Percentiles rank a stretch among this genome's conserved stretches.
Evolutionary conservation across 2,329 filamentous ascomycete species (phyloP).

Genomic region (Lasiodiplodia citricola): DNA sequence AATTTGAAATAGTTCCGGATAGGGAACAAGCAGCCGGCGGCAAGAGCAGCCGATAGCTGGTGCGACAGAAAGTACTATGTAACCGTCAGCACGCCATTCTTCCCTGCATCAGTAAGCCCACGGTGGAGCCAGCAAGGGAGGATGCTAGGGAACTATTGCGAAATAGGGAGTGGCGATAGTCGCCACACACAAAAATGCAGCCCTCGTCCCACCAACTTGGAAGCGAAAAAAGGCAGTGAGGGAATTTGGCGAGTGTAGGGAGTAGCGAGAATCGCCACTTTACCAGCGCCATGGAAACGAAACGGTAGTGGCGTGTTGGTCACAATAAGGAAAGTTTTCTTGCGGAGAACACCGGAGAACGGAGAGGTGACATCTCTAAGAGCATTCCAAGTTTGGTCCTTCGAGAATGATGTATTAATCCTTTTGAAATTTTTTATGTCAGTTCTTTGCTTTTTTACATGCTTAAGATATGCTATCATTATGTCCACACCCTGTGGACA

Average conservation of each 20-base stretch:
- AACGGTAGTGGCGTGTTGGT: background rate
- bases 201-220: background rate
- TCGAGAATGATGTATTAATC: background rate
- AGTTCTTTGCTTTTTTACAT: background rate
- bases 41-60: too few relatives aligned
- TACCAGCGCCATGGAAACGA: background rate
- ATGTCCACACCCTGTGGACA: background rate
- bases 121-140: background rate
- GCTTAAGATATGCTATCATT: background rate
- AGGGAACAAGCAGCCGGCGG: too few relatives aligned
- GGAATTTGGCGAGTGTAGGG: background rate
- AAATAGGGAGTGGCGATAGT: background rate
- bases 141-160: background rate
- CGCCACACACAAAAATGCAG: background rate
- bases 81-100: too few relatives aligned
- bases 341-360: background rate
- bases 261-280: background rate
- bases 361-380: background rate
- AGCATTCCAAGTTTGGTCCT: background rate
- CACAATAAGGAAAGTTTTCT: background rate
- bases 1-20: too few relatives aligned
- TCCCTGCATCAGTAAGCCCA: too few relatives aligned
- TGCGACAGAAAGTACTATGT: too few relatives aligned
- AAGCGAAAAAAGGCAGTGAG: background rate
- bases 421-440: background rate